Conservation (phyloP, 2,329 filamentous ascomycete genomes). For the Ilyonectria destructans region DNA sequence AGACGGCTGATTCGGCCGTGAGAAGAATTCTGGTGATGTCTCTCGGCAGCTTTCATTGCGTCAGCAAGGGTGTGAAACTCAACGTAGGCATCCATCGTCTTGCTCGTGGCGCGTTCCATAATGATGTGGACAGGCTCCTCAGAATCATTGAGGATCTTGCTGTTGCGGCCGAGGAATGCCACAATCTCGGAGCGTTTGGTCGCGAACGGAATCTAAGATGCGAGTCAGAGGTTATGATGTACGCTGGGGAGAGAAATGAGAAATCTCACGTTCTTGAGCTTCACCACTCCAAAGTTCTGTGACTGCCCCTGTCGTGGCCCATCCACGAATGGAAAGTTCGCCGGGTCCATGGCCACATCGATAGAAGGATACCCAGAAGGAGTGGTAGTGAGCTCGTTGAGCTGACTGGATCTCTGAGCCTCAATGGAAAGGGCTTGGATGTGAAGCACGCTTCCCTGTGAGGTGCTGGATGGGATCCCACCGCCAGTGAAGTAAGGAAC, state of each 20-base stretch:
- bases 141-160: slow-evolving; percentile 68
- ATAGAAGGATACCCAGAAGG: slow-evolving; percentile 54
- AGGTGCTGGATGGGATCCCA: neutral
- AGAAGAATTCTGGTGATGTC: slow-evolving; percentile 59
- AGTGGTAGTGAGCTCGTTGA: slow-evolving; percentile 57
- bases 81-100: slow-evolving; percentile 75
- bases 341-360: slow-evolving; percentile 54
- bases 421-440: slow-evolving; percentile 32
- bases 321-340: slow-evolving; percentile 66
- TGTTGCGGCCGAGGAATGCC: slow-evolving; percentile 73
- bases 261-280: slow-evolving; percentile 66
- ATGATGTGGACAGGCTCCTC: slow-evolving; percentile 75
- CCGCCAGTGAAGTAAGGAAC: slow-evolving; percentile 2
- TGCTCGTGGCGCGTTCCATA: slow-evolving; percentile 75
- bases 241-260: no score
- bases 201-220: slow-evolving; percentile 70
- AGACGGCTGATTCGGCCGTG: slow-evolving; percentile 65
- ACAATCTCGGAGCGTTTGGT: slow-evolving; percentile 70
- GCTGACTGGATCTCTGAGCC: slow-evolving; percentile 54
- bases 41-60: slow-evolving; percentile 68
- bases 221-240: slow-evolving; percentile 7
- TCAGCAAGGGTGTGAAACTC: slow-evolving; percentile 70
- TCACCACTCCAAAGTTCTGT: slow-evolving; percentile 62
- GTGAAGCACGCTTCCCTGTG: neutral
- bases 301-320: slow-evolving; percentile 52